Conservation (phyloP, 495 filamentous ascomycete genomes). For the Achaetomiella virescens region DNA sequence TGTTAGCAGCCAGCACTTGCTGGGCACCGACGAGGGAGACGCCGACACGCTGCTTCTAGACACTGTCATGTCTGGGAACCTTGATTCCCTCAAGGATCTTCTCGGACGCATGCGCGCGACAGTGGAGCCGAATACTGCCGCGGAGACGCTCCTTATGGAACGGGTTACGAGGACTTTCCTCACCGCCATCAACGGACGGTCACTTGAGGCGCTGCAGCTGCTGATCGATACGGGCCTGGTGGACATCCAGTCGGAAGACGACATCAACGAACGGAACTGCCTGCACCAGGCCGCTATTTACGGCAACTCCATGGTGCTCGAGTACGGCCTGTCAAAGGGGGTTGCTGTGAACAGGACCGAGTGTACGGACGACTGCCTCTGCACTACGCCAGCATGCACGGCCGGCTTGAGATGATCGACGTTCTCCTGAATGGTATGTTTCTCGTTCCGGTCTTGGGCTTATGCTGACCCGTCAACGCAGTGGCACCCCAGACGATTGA, state of each 20-base stretch:
- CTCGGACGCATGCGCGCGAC: conserved; percentile 44
- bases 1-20: conserved; percentile 54
- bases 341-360: conserved; percentile 76
- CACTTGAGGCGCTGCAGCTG: conserved; percentile 65
- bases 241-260: conserved; percentile 81
- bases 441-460: neutral
- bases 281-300: conserved; percentile 93
- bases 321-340: conserved; percentile 59
- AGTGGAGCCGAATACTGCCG: conserved; percentile 29
- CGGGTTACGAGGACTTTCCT: conserved; percentile 84
- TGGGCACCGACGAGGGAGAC: conserved; percentile 74
- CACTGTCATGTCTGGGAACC: conserved; percentile 71
- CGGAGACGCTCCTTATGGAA: conserved; percentile 49
- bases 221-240: conserved; percentile 76
- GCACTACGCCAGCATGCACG: conserved; percentile 95
- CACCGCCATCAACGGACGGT: conserved; percentile 77
- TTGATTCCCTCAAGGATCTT: conserved; percentile 47
- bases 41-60: conserved; percentile 83
- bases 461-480: conserved; percentile 18
- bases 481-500: conserved; percentile 61
- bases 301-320: conserved; percentile 68
- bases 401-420: conserved; percentile 76
- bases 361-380: conserved; percentile 91
- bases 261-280: conserved; percentile 95
- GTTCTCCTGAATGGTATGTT: conserved; percentile 54